phyloP scores from a whole-genome alignment of 768 basidiomycete genomes.

The Phanerochaete carnosa region DNA sequence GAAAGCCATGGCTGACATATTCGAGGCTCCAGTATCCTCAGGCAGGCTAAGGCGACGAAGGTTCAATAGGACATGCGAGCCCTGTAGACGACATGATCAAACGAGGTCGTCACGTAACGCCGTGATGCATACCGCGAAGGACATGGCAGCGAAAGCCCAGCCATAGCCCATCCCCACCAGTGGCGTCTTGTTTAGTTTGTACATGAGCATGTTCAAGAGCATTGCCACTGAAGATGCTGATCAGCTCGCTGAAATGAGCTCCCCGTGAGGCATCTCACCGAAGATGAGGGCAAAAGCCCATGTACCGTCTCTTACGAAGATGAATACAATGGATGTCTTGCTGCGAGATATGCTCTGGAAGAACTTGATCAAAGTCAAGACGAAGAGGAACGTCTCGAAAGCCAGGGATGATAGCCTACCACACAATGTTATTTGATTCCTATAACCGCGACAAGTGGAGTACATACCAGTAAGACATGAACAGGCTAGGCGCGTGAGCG shows the following conservation, averaged over 20 bases:
- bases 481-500: slow-evolving; percentile 1
- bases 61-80: slow-evolving; percentile 11
- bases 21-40: not conserved
- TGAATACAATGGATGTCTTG: slow-evolving; percentile 3
- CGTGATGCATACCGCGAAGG: slow-evolving; percentile 1
- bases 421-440: not conserved
- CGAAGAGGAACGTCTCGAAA: slow-evolving; percentile 12
- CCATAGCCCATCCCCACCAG: slow-evolving; percentile 17
- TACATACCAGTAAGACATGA: slow-evolving; percentile 7
- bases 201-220: slow-evolving; percentile 20
- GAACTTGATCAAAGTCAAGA: slow-evolving; percentile 10
- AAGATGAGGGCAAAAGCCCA: slow-evolving; percentile 15
- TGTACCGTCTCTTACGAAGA: slow-evolving; percentile 12
- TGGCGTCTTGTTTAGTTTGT: slow-evolving; percentile 11
- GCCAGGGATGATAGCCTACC: slow-evolving; percentile 9
- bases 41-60: slow-evolving; percentile 1
- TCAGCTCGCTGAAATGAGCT: not conserved
- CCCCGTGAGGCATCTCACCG: not conserved
- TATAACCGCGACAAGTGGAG: not conserved
- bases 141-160: slow-evolving; percentile 6
- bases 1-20: not conserved
- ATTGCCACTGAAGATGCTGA: slow-evolving; percentile 6
- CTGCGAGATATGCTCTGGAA: not conserved
- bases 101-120: not conserved
- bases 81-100: slow-evolving; percentile 3